These are phyloP conservation scores for Rosa multiflora DNA, from an alignment of 306 rosid species.

Conservation along the genomic window DNA sequence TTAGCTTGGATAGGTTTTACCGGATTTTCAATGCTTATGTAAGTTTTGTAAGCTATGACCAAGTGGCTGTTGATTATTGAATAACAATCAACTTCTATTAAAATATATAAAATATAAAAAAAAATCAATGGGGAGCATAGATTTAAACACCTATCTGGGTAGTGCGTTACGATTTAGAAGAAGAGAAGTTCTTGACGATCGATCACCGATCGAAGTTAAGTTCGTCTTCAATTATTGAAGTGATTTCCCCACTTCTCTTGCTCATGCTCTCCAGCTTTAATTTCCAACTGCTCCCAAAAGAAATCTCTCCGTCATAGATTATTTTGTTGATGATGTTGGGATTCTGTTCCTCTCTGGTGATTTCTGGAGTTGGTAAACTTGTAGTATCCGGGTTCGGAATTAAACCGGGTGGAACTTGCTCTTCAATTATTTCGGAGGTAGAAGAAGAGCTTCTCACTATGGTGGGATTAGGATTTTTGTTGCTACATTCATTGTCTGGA, in stretches of 20 bases:
- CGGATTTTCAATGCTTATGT: no score
- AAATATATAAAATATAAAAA: no score
- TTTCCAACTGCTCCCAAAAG: constrained; percentile 55
- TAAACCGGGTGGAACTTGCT: background rate
- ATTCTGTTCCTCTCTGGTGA: constrained; percentile 25
- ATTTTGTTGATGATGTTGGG: constrained; percentile 27
- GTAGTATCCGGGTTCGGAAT: background rate
- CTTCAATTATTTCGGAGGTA: background rate
- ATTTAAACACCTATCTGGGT: no score
- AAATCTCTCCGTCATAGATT: constrained; percentile 55
- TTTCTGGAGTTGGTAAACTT: constrained; percentile 10
- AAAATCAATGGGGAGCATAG: no score
- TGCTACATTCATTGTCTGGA: background rate
- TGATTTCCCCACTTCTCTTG: constrained; percentile 35
- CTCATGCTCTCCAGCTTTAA: constrained; percentile 24
- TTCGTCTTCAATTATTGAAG: constrained; percentile 48
- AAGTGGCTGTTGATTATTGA: no score
- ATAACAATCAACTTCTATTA: no score
- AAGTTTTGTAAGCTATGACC: no score
- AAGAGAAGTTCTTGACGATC: no score
- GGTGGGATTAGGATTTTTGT: background rate
- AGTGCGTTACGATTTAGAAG: no score
- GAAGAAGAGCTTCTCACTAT: background rate
- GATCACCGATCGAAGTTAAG: background rate
- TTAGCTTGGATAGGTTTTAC: no score